Conservation (phyloP, 305 asterid species). For the Fraxinus velutina region DNA sequence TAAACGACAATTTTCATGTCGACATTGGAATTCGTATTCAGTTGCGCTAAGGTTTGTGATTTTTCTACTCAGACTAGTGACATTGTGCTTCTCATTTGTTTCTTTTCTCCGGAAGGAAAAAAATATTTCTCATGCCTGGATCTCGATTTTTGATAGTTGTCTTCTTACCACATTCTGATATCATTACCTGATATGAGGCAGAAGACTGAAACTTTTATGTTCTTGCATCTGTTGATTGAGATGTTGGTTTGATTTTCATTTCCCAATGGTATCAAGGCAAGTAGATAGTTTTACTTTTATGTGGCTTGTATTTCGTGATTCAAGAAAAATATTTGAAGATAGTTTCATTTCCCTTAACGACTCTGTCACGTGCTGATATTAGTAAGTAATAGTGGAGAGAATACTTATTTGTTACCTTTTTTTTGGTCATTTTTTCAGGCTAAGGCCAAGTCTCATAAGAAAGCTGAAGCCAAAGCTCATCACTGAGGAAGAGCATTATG, state of each 20-base stretch:
- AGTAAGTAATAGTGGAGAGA: not conserved
- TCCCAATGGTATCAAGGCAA: not conserved
- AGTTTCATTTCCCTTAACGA: not conserved
- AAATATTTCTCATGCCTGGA: not conserved
- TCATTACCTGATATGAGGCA: not conserved
- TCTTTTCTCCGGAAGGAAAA: not conserved
- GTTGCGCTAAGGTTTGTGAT: not conserved
- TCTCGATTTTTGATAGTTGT: not conserved
- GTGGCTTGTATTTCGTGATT: not conserved
- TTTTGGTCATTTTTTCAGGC: constrained; percentile 39
- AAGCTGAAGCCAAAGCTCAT: constrained; percentile 63
- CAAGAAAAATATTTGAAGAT: not conserved
- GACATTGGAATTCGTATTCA: not conserved
- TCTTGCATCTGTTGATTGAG: not conserved
- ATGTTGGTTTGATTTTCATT: not conserved
- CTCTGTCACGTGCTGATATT: not conserved
- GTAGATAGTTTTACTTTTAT: not conserved
- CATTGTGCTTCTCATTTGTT: not conserved
- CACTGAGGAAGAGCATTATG: constrained; percentile 36
- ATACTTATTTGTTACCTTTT: constrained; percentile 1
- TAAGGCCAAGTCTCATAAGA: constrained; percentile 65
- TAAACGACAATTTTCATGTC: not conserved
- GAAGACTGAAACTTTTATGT: not conserved
- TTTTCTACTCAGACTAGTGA: not conserved
- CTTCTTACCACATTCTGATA: not conserved